phyloP scores from a whole-genome alignment of 83 land plant species.

The Isoetes engelmannii region DNA sequence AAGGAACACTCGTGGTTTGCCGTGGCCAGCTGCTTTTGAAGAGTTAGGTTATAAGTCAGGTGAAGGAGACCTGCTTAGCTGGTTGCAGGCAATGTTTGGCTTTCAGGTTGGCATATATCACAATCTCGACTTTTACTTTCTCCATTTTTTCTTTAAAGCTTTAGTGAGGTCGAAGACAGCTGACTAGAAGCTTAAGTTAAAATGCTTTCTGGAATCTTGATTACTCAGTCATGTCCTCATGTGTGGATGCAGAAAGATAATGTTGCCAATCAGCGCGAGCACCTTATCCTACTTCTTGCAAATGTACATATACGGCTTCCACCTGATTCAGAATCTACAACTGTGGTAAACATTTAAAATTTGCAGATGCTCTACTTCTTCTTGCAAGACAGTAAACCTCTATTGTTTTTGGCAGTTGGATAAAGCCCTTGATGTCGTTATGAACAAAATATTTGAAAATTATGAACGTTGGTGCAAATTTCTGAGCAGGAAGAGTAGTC shows the following conservation, averaged over 20 bases:
- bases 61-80: conserved; percentile 1
- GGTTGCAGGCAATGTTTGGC: conserved; percentile 13
- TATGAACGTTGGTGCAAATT: conserved; percentile 8
- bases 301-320: background rate
- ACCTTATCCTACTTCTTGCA: conserved; percentile 19
- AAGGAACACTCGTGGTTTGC: background rate
- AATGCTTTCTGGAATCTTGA: background rate
- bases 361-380: background rate
- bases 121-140: background rate
- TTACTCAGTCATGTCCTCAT: background rate
- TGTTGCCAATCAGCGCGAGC: conserved; percentile 23
- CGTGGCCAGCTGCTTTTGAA: background rate
- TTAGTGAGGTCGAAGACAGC: background rate
- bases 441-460: conserved; percentile 1
- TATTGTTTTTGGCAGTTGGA: background rate
- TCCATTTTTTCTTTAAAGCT: background rate
- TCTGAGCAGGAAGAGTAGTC: background rate
- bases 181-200: background rate
- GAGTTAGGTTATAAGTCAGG: background rate
- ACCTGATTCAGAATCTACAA: background rate
- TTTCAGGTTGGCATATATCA: conserved; percentile 10
- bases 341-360: background rate
- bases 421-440: background rate
- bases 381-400: background rate
- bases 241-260: conserved; percentile 17